Conservation (phyloP, 768 basidiomycete genomes). For the Coprinopsis marcescibilis region DNA sequence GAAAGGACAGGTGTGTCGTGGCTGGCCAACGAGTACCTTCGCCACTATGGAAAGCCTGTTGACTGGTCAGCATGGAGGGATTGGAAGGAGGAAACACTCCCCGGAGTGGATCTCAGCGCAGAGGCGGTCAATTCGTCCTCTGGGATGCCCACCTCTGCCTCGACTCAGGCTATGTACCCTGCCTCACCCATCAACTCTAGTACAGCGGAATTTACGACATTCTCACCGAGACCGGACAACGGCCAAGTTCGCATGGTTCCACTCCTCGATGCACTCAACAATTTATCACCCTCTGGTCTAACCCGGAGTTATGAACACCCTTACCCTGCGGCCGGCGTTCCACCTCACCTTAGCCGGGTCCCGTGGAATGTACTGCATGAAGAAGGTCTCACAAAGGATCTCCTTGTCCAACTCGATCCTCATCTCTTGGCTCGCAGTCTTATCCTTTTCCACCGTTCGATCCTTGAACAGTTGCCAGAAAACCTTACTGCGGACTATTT, state of each 20-base stretch:
- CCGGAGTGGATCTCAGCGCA: constrained; percentile 28
- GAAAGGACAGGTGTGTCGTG: constrained; percentile 46
- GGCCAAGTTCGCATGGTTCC: constrained; percentile 30
- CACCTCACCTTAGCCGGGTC: constrained; percentile 17
- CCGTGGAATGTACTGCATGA: constrained; percentile 52
- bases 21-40: constrained; percentile 62
- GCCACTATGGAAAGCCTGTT: constrained; percentile 48
- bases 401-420: constrained; percentile 59
- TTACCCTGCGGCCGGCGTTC: constrained; percentile 14
- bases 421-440: constrained; percentile 59
- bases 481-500: constrained; percentile 45
- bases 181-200: constrained; percentile 38
- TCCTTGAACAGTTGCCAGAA: constrained; percentile 47
- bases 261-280: constrained; percentile 39
- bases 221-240: constrained; percentile 49
- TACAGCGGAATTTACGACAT: constrained; percentile 45
- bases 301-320: constrained; percentile 4
- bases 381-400: constrained; percentile 64
- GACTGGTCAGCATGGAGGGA: constrained; percentile 52
- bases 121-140: constrained; percentile 16
- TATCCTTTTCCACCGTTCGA: constrained; percentile 50
- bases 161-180: constrained; percentile 48
- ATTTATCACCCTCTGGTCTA: constrained; percentile 15
- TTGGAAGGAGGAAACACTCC: constrained; percentile 49
- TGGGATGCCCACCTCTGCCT: constrained; percentile 37